Percentiles rank a stretch among this genome's conserved stretches.
Conservation (phyloP, 345 rosid genomes). For the Reutealis trisperma region DNA sequence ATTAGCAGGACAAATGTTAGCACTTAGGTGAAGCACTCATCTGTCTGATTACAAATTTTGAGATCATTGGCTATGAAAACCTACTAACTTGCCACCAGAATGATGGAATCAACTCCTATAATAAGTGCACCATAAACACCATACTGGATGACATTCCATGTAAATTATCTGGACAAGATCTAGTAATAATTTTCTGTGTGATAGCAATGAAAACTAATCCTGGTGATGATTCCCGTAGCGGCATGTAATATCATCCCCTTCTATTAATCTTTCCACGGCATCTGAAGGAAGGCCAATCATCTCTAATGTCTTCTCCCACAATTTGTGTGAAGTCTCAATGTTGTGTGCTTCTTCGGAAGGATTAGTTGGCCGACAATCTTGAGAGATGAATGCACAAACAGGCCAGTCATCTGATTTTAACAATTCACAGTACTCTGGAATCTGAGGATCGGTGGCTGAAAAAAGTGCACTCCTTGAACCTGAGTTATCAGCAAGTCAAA, state of each 20-base stretch:
- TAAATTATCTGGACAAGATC: background rate
- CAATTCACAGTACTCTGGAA: slow-evolving; percentile 81
- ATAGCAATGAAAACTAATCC: background rate
- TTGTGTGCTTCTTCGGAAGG: slow-evolving; percentile 96
- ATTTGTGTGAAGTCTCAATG: slow-evolving; percentile 54
- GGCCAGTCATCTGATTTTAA: slow-evolving; percentile 87
- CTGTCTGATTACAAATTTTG: background rate
- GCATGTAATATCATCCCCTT: slow-evolving; percentile 60
- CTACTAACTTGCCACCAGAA: background rate
- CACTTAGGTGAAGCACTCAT: too few relatives aligned
- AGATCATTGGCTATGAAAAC: background rate
- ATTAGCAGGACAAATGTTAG: too few relatives aligned
- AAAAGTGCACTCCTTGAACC: slow-evolving; percentile 90
- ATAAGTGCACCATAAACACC: background rate
- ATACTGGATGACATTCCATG: background rate
- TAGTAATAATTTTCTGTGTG: background rate
- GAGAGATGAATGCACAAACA: slow-evolving; percentile 89
- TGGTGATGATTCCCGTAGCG: slow-evolving; percentile 15
- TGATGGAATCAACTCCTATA: background rate
- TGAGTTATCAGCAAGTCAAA: slow-evolving; percentile 21
- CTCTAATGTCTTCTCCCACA: slow-evolving; percentile 94
- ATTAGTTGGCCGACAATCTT: slow-evolving; percentile 85
- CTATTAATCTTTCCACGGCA: slow-evolving; percentile 72
- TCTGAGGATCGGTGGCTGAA: slow-evolving; percentile 93
- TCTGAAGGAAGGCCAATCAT: slow-evolving; percentile 78